Percentiles rank a stretch among this genome's conserved stretches.
Conservation (phyloP, 1,284 basidiomycete species). For the Trametes sp. region DNA sequence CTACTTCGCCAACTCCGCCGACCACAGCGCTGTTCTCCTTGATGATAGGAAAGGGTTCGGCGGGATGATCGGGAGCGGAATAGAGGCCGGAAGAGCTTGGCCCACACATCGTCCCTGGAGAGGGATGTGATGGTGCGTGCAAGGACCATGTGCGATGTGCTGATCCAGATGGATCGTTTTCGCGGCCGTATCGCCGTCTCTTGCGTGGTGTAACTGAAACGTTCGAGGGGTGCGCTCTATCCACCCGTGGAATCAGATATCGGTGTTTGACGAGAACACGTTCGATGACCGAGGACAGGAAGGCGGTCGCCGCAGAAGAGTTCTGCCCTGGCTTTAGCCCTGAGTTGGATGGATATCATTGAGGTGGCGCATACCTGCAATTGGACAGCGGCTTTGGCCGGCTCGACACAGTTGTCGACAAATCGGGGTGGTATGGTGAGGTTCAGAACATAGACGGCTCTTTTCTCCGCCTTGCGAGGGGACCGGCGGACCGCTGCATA, state of each 20-base stretch:
- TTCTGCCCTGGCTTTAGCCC: conserved; percentile 50
- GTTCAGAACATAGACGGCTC: conserved; percentile 84
- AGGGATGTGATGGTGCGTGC: background rate
- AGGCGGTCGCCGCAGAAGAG: conserved; percentile 54
- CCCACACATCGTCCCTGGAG: background rate
- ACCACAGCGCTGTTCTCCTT: conserved; percentile 2
- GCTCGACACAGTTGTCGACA: conserved; percentile 82
- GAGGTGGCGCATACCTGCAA: conserved; percentile 64
- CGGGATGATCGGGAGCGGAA: background rate
- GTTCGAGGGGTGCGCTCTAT: background rate
- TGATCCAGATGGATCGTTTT: background rate
- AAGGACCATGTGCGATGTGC: background rate
- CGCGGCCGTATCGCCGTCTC: conserved; percentile 27
- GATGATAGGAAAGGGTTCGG: background rate
- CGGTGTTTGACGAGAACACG: conserved; percentile 73
- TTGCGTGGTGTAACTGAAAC: conserved; percentile 30
- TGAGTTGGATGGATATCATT: background rate
- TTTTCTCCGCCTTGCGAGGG: conserved; percentile 77
- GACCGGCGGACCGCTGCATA: conserved; percentile 64
- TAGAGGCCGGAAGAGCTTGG: background rate
- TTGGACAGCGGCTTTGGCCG: conserved; percentile 73
- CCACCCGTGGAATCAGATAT: conserved; percentile 48
- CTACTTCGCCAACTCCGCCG: conserved; percentile 20
- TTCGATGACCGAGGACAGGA: conserved; percentile 67
- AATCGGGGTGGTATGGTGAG: conserved; percentile 67